Conservation (phyloP, 2,329 filamentous ascomycete species). For the Sphaerulina vaccinii region DNA sequence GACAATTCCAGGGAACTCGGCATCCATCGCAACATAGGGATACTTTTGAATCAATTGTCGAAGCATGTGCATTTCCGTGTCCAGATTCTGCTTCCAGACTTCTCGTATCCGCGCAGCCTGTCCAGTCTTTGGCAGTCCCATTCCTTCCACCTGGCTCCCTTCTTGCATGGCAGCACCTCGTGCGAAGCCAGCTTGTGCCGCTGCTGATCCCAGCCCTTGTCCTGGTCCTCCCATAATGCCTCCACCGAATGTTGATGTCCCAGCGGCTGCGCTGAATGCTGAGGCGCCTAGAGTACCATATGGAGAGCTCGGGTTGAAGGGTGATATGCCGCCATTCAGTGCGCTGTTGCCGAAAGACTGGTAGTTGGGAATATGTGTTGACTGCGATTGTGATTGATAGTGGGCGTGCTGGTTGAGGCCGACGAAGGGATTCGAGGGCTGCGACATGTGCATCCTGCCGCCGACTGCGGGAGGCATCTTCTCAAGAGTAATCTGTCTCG, state of each 20-base stretch:
- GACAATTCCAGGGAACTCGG: slow-evolving; percentile 97
- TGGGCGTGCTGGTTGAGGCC: slow-evolving; percentile 50
- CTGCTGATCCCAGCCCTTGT: slow-evolving; percentile 80
- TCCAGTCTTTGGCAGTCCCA: slow-evolving; percentile 52
- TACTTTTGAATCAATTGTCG: slow-evolving; percentile 84
- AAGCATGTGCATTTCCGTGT: slow-evolving; percentile 84
- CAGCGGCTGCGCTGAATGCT: slow-evolving; percentile 34
- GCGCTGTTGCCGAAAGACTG: slow-evolving; percentile 35
- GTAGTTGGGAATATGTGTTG: slow-evolving; percentile 38
- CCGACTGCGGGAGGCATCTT: slow-evolving; percentile 60
- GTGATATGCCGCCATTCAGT: slow-evolving; percentile 43
- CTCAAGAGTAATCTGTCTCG: slow-evolving; percentile 1
- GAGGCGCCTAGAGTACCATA: slow-evolving; percentile 30
- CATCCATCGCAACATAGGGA: slow-evolving; percentile 98
- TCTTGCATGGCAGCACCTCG: slow-evolving; percentile 63
- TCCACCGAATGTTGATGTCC: slow-evolving; percentile 34
- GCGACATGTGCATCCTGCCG: slow-evolving; percentile 58
- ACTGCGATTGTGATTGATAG: slow-evolving; percentile 34
- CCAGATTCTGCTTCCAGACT: slow-evolving; percentile 90
- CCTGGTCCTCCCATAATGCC: slow-evolving; percentile 35
- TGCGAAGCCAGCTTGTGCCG: slow-evolving; percentile 82
- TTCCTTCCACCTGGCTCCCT: slow-evolving; percentile 32
- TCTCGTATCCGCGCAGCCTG: slow-evolving; percentile 83
- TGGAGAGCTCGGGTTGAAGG: slow-evolving; percentile 35
- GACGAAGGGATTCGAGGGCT: slow-evolving; percentile 59